These are phyloP conservation scores for Myriangium duriaei DNA, from an alignment of 2,329 filamentous ascomycete species.

Conservation along the genomic window DNA sequence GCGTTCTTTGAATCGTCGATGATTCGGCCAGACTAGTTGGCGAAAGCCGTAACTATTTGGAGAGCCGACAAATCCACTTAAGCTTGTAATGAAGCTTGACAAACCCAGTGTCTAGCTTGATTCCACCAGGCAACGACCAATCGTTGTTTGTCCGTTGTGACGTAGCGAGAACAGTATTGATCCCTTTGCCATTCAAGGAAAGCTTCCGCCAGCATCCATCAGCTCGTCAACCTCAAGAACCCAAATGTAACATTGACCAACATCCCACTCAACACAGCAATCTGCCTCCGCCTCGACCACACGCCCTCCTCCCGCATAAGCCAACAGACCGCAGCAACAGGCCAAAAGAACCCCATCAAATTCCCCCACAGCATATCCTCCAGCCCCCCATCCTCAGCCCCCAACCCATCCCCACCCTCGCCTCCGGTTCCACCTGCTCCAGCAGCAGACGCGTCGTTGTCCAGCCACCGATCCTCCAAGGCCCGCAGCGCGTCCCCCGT, in stretches of 20 bases:
- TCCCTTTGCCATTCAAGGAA: too few species aligned
- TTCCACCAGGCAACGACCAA: too few species aligned
- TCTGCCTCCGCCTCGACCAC: slow-evolving; percentile 70
- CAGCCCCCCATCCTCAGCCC: slow-evolving; percentile 47
- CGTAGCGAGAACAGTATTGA: too few species aligned
- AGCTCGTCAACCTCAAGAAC: slow-evolving; percentile 46
- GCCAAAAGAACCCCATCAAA: slow-evolving; percentile 90
- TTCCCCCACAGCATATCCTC: slow-evolving; percentile 84
- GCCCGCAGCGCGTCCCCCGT: slow-evolving; percentile 59
- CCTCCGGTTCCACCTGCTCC: slow-evolving; percentile 25
- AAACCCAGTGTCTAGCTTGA: too few species aligned
- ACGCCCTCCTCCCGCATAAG: slow-evolving; percentile 75
- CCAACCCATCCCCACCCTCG: slow-evolving; percentile 31
- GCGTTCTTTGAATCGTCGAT: too few species aligned
- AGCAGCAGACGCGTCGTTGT: slow-evolving; percentile 40
- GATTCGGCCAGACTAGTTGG: too few species aligned
- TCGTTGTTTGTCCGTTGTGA: too few species aligned
- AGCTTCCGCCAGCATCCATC: too few species aligned
- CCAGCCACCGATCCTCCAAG: slow-evolving; percentile 86
- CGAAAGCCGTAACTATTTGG: too few species aligned
- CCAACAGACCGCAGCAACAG: slow-evolving; percentile 75
- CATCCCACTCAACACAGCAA: slow-evolving; percentile 78
- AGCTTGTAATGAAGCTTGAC: too few species aligned
- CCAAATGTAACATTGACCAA: slow-evolving; percentile 68
- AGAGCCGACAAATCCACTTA: too few species aligned